Evolutionary conservation across 352 stramenopile species (phyloP), one percentile per base, ranked within the genome.

Genomic region (Paralagenidium karlingii): DNA sequence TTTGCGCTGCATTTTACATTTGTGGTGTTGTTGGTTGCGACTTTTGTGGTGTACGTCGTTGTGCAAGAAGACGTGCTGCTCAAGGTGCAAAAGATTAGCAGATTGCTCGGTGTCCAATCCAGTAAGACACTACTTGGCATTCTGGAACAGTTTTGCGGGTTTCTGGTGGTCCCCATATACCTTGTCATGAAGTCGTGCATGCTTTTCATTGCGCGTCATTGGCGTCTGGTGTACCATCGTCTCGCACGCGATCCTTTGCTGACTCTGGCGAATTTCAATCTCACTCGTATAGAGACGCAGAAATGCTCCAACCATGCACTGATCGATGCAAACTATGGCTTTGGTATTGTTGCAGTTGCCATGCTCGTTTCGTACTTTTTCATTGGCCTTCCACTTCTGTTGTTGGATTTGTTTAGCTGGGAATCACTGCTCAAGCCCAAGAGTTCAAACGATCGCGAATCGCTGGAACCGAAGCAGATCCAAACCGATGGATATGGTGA

Each of bases 371-470:
- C 55, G 0, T 81, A 63, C 32, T 47, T 81, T 4, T 81, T 73
- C 24, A 43, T 77, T 2, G 75, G 57, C 26, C 28, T 81, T 16
- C 67, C 67, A 3, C 34, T 77, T 15, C 51, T 81, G 19, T 47
- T 81, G 12, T 47, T 81, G 0, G 63, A 81, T 38, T 38, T 81
- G 19, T 81, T 62, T 49, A 75, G 58, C 18, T 75, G 63, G 67
- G 60, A 73, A 16, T 58, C 67, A 12, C 40, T 76, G 1, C 51
- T 55, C 2, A 55, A 81, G 34, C 42, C 75, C 1, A 51, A 62
- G 34, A 30, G 63, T 5, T 29, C 48, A 1, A 38, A 68, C 2
- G 43, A 55, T 7, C 32, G 68, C 0, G 7, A 58, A 6, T 61
- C 55, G 28, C 45, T 45, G n/a, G 42, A 58, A 1, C 52, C 45